Evolutionary conservation across 768 basidiomycete species (phyloP), one percentile per base, ranked within the genome.

Genomic region (Pleurotus citrinopileatus): DNA sequence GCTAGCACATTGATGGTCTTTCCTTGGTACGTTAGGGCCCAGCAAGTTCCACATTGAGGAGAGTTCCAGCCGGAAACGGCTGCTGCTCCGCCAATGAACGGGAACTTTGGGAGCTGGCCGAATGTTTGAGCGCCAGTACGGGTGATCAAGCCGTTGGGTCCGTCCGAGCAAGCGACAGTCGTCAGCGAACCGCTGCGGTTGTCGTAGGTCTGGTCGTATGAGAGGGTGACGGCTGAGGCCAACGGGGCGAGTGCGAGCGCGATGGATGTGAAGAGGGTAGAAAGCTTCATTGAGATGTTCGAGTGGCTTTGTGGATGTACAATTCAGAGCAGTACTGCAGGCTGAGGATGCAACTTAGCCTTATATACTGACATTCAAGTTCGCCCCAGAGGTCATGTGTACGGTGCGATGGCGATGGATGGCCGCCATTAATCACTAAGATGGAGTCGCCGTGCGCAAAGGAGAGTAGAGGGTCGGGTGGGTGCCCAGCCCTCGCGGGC

Each of bases 31-130:
- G 77, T 75, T 57, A 87, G 62, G 53, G 72, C 54, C 83, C 83
- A 87, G 66, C 86, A 87, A 22, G 76, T 74, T 2, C 82, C 83
- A 59, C 85, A 87, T 38, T 71, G 67, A 1, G 65, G 57, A 1
- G 82, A 84, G 62, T 81, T 73, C 65, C 68, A 86, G 20, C 75
- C 77, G 3, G 63, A 65, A 53, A 87, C 70, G 27, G 74, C 80
- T 10, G 72, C 69, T 0, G 74, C 79, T 1, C 79, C 84, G 26
- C 82, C 84, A 60, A 87, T 81, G 64, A 71, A 63, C 0, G 85
- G 83, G 72, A 84, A 88, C 42, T 67, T 68, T 1, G 84, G 83
- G 22, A 87, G 65, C 29, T 70, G 67, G 7, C 70, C 73, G 50
- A 85, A 80, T 26, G 76, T 83, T 2, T 67, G 72, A 66, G 71